These are phyloP conservation scores for Pythium phragmiticola DNA, from an alignment of 352 stramenopile species.

Conservation along the genomic window DNA sequence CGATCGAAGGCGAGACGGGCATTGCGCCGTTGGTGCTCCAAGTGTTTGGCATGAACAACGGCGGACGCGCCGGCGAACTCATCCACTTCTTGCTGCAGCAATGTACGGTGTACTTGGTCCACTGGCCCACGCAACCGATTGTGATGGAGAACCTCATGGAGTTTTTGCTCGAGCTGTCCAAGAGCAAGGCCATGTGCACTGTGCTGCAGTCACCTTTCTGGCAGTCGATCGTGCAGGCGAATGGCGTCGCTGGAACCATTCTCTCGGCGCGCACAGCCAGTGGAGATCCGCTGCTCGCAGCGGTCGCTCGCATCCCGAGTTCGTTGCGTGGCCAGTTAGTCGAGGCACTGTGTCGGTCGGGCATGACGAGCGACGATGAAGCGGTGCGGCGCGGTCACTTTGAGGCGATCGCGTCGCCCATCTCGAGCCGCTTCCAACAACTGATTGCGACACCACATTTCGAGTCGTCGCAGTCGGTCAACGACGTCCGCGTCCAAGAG, in stretches of 20 bases:
- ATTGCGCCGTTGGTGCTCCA: slow-evolving; percentile 52
- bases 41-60: slow-evolving; percentile 62
- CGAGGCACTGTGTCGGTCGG: slow-evolving; percentile 67
- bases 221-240: slow-evolving; percentile 72
- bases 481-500: slow-evolving; percentile 66
- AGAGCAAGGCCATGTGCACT: slow-evolving; percentile 55
- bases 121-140: slow-evolving; percentile 80
- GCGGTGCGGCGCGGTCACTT: slow-evolving; percentile 49
- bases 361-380: slow-evolving; percentile 57
- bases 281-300: slow-evolving; percentile 37
- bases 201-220: slow-evolving; percentile 60
- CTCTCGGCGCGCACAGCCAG: slow-evolving; percentile 27
- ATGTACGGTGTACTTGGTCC: slow-evolving; percentile 64
- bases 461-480: slow-evolving; percentile 54
- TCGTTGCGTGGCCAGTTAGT: slow-evolving; percentile 59
- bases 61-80: slow-evolving; percentile 51
- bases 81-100: slow-evolving; percentile 74
- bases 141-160: slow-evolving; percentile 85
- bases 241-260: slow-evolving; percentile 60
- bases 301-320: slow-evolving; percentile 59
- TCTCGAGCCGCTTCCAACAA: slow-evolving; percentile 49
- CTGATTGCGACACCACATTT: slow-evolving; percentile 61
- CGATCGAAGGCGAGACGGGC: slow-evolving; percentile 33
- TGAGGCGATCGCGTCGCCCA: slow-evolving; percentile 46
- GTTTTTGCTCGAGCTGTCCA: slow-evolving; percentile 67